Percentiles rank a stretch among this genome's conserved stretches.
Conservation (phyloP, 2,329 filamentous ascomycete species). For the Camillea tinctor region DNA sequence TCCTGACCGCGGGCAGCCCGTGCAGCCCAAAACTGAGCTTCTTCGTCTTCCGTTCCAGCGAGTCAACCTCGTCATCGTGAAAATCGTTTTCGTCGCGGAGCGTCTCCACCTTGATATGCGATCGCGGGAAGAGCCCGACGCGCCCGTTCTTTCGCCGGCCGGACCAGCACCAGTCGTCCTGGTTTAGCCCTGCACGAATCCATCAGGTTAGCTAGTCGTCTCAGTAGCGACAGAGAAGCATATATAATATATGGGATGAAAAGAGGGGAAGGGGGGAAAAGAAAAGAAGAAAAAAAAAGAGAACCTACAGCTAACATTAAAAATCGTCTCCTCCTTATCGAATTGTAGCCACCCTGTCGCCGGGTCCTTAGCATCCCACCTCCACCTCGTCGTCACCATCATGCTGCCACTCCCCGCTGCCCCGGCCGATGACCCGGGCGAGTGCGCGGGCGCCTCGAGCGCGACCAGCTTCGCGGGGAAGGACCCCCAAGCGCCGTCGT, state of each 20-base stretch:
- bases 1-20: slow-evolving; percentile 12
- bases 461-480: slow-evolving; percentile 30
- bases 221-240: no score
- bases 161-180: slow-evolving; percentile 57
- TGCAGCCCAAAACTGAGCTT: slow-evolving; percentile 13
- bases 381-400: slow-evolving; percentile 33
- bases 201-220: not conserved
- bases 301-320: slow-evolving; percentile 49
- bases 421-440: slow-evolving; percentile 21
- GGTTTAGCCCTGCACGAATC: slow-evolving; percentile 38
- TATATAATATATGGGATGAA: not conserved
- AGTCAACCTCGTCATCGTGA: slow-evolving; percentile 11
- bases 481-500: slow-evolving; percentile 29
- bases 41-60: slow-evolving; percentile 7
- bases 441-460: slow-evolving; percentile 27
- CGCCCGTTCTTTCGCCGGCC: slow-evolving; percentile 52
- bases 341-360: slow-evolving; percentile 35
- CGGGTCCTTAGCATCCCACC: slow-evolving; percentile 29
- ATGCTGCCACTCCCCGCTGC: slow-evolving; percentile 14
- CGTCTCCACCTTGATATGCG: slow-evolving; percentile 46
- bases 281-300: no score
- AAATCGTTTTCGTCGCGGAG: slow-evolving; percentile 37
- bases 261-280: no score
- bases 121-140: slow-evolving; percentile 53
- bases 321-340: slow-evolving; percentile 50